phyloP scores from a whole-genome alignment of 108 stramenopile genomes.

The Cyclostephanos invisitatus region DNA sequence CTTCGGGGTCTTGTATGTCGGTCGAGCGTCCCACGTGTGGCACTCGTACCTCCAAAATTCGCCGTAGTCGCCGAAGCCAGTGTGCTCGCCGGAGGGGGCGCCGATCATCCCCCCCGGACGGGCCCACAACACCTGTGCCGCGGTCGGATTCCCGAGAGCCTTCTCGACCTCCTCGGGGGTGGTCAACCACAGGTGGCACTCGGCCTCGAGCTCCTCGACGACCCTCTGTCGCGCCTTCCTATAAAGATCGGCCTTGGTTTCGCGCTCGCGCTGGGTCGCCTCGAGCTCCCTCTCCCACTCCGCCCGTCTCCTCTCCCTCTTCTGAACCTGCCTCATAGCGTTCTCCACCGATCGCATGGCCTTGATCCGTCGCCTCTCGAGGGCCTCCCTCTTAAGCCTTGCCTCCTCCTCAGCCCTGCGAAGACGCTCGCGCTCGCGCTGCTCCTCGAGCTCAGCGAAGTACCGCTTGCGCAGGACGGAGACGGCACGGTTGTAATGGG shows the following conservation, averaged over 20 bases:
- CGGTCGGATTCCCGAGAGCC: constrained; percentile 61
- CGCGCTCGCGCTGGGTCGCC: constrained; percentile 58
- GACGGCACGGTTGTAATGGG: constrained; percentile 67
- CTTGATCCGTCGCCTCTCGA: constrained; percentile 79
- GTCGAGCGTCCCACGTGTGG: constrained; percentile 71
- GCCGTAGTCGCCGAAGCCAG: constrained; percentile 65
- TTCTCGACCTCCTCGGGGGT: constrained; percentile 82
- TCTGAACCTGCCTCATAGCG: constrained; percentile 55
- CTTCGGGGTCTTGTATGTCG: constrained; percentile 65
- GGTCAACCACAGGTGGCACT: constrained; percentile 77
- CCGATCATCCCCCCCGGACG: constrained; percentile 68
- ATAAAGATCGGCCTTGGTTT: constrained; percentile 53
- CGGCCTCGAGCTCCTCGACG: constrained; percentile 79
- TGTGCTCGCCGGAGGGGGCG: constrained; percentile 52
- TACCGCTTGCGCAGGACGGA: constrained; percentile 71
- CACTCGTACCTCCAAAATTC: constrained; percentile 82
- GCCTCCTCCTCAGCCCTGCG: constrained; percentile 55
- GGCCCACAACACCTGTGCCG: constrained; percentile 73
- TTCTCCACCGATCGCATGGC: constrained; percentile 64
- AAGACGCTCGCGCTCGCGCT: constrained; percentile 34
- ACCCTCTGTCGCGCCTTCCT: constrained; percentile 59
- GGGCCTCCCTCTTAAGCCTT: constrained; percentile 49
- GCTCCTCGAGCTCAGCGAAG: constrained; percentile 57
- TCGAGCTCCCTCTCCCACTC: constrained; percentile 70
- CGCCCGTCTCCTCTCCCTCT: constrained; percentile 41